Evolutionary conservation across 2,329 filamentous ascomycete genomes (phyloP), one percentile per base, ranked within the genome.

Genomic region (Reticulascus tulasneorum): DNA sequence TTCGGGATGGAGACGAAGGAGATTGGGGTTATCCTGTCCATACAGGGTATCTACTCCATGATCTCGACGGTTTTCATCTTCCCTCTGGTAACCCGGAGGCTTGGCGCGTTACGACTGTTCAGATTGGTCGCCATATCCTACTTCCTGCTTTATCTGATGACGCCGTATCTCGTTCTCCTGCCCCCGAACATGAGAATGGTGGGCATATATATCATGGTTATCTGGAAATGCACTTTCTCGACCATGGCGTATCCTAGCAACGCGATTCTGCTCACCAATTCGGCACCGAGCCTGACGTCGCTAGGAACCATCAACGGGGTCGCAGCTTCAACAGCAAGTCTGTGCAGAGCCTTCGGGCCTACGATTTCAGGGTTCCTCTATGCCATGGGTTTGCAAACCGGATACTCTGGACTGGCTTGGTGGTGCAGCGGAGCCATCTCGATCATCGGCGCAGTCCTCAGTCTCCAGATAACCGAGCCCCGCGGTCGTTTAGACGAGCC

Each of bases 261-360:
- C 48, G 84, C 84, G 9, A 94, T 97, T 39, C 78, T 98, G 38
- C 75, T 95, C 20, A 86, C 88, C 41, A 94, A 97, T 59, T 83
- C 88, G 10, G 86, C 89, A 0, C 87, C 89, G 0, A 90, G 84
- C 9, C 84, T 84, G 38, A 75, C 86, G 33, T 85, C 93, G 1
- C 79, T 97, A 2, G 93, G 93, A 3, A 90, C 86, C 1, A 85
- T 98, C 59, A 97, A 97, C 52, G 93, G 93, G 13, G 83, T 90
- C 10, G 90, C 90, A 1, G 89, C 89, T 20, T 95, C 90, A 3
- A 89, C 87, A 3, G 93, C 93, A 5, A 95, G 89, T 55, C 67
- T 96, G 29, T 90, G 84, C 58, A 79, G 93, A 36, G 89, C 89
- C 0, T 83, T 96, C 44, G 91, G 91, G 1, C 93, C 93, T 3